Percentiles rank a stretch among this genome's conserved stretches.
Evolutionary conservation across 495 filamentous ascomycete species (phyloP).

Genomic region (Annulohypoxylon stygium): DNA sequence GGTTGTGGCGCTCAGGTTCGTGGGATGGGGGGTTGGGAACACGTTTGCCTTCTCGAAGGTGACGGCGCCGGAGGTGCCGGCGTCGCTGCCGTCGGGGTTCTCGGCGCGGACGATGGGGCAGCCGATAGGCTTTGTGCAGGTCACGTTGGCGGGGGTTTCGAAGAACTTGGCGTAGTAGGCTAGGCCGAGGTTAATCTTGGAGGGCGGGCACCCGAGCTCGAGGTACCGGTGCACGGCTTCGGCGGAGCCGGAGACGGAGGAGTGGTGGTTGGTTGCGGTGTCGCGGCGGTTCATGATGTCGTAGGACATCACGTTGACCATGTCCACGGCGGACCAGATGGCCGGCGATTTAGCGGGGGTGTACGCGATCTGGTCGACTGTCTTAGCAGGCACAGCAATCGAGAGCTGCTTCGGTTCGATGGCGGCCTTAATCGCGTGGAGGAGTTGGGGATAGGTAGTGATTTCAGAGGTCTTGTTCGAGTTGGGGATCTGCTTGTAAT

Average conservation of each 20-base stretch:
- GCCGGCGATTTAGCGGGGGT: conserved; percentile 64
- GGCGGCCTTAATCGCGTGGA: conserved; percentile 65
- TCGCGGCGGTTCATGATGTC: conserved; percentile 75
- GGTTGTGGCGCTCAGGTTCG: conserved; percentile 8
- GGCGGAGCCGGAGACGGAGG: conserved; percentile 61
- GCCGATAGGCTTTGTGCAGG: conserved; percentile 61
- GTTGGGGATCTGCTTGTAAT: conserved; percentile 69
- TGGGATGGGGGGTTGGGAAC: conserved; percentile 44
- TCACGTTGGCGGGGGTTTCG: conserved; percentile 56
- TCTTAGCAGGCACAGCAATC: conserved; percentile 69
- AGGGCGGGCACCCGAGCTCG: conserved; percentile 61
- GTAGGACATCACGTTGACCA: conserved; percentile 76
- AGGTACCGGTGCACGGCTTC: conserved; percentile 66
- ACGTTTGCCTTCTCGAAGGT: conserved; percentile 58
- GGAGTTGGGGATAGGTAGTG: conserved; percentile 67
- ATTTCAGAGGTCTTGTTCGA: conserved; percentile 66
- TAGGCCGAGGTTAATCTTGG: conserved; percentile 74
- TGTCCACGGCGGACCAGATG: conserved; percentile 70
- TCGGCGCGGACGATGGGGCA: conserved; percentile 69
- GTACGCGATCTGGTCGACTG: conserved; percentile 71
- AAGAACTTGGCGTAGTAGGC: conserved; percentile 78
- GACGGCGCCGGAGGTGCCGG: conserved; percentile 66
- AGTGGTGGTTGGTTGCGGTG: conserved; percentile 69
- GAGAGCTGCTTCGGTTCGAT: conserved; percentile 70
- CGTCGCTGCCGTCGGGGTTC: conserved; percentile 68